phyloP scores from a whole-genome alignment of 371 early-diverging fungal genomes.

The Fennellomyces sp. region DNA sequence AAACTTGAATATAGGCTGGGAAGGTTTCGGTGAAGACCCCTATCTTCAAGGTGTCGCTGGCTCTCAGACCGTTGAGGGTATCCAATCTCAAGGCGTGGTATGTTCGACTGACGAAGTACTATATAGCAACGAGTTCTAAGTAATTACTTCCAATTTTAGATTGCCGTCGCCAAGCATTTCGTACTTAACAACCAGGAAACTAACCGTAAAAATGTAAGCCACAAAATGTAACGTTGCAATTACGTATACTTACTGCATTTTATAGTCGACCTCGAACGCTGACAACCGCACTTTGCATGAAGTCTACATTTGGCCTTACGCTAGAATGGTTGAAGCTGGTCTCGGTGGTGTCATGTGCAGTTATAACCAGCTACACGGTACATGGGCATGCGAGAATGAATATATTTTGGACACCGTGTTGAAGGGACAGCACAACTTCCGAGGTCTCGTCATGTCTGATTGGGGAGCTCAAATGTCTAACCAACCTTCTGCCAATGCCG shows the following conservation, averaged over 20 bases:
- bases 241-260: neutral
- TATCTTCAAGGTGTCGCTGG: conserved; percentile 47
- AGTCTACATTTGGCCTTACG: conserved; percentile 56
- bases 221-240: neutral
- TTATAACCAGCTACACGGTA: conserved; percentile 47
- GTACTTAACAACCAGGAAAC: conserved; percentile 58
- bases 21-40: conserved; percentile 66
- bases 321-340: conserved; percentile 46
- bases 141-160: no score
- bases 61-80: conserved; percentile 32
- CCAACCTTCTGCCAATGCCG: conserved; percentile 29
- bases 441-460: conserved; percentile 29
- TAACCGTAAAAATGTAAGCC: conserved; percentile 20
- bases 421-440: conserved; percentile 43
- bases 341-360: conserved; percentile 53
- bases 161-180: conserved; percentile 59
- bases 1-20: conserved; percentile 46
- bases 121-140: neutral
- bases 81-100: conserved; percentile 47
- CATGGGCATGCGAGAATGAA: conserved; percentile 43
- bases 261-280: conserved; percentile 34
- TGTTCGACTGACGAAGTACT: neutral
- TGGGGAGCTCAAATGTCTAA: conserved; percentile 30
- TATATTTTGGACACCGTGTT: conserved; percentile 38
- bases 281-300: conserved; percentile 58